Evolutionary conservation across 2,329 filamentous ascomycete genomes (phyloP), one percentile per base, ranked within the genome.

Genomic region (Scedosporium boydii): DNA sequence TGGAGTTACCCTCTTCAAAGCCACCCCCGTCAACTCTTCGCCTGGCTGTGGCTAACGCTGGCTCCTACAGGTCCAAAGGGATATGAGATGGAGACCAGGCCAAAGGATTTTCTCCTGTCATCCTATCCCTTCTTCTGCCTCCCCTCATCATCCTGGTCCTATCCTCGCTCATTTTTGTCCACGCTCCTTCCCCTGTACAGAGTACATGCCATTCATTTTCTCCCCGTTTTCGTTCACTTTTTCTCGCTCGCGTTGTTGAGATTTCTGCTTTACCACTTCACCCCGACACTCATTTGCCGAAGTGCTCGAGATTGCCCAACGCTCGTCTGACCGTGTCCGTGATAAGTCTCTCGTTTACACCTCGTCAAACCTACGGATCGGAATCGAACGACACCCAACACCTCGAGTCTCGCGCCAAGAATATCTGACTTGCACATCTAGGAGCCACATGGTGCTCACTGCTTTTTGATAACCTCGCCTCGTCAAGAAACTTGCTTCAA

Each of bases 201-300:
- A 42, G 56, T 58, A 58, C 56, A 41, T 58, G 27, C 34, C 56
- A 58, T 42, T 58, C 56, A 41, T 58, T 58, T 58, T 58, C 18
- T n/a, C 27, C n/a, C 38, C 34, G 16, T 21, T 41, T 58, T 26
- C 29, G 6, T 58, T 41, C 56, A 23, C 16, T 58, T 42, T 21
- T 58, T 34, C 14, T 16, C 26, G 27, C 27, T 41, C 34, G 9
- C 27, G 7, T 26, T 58, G 56, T 42, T 41, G 51, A 55, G 4
- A 55, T 55, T 23, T 55, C 23, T 14, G 51, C 51, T 55, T 55
- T n/a, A 29, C n/a, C 23, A 27, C 23, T 29, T 55, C 23, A 34
- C 51, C 23, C 51, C 51, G 12, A 55, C 51, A 23, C 51, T 55
- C 51, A 55, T 27, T 55, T 55, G 51, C 51, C 51, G 9, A 38